These are phyloP conservation scores for Moesziomyces parantarcticus DNA, from an alignment of 1,284 basidiomycete genomes.

Conservation along the genomic window DNA sequence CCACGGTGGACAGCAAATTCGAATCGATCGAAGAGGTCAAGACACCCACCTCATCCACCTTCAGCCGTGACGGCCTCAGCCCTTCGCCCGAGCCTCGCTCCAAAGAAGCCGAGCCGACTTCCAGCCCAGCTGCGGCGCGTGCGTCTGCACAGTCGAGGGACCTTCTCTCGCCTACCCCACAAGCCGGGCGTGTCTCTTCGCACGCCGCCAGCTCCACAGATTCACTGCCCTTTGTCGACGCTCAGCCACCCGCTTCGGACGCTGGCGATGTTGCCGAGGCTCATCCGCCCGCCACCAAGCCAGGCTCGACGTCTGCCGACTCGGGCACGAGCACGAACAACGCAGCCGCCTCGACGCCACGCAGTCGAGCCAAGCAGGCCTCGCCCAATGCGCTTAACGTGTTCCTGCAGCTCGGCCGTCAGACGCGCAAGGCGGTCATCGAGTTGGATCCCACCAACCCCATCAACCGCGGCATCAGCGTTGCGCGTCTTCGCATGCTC, in stretches of 20 bases:
- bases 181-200: constrained; percentile 24
- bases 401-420: constrained; percentile 89
- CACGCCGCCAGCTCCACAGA: constrained; percentile 49
- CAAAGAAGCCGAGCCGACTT: constrained; percentile 3
- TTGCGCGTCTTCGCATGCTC: constrained; percentile 80
- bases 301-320: not conserved
- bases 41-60: constrained; percentile 40
- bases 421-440: constrained; percentile 86
- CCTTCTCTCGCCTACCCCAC: constrained; percentile 18
- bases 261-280: constrained; percentile 11
- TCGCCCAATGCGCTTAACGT: constrained; percentile 68
- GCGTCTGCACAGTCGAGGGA: constrained; percentile 7
- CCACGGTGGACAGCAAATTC: constrained; percentile 28
- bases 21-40: constrained; percentile 52
- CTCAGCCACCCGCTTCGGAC: constrained; percentile 21
- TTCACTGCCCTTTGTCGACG: constrained; percentile 53
- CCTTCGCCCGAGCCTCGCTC: constrained; percentile 16
- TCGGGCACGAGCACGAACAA: not conserved
- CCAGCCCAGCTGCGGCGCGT: constrained; percentile 1
- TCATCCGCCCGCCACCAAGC: not conserved
- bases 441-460: constrained; percentile 69
- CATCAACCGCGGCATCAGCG: constrained; percentile 71
- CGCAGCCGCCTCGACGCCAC: constrained; percentile 5
- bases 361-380: constrained; percentile 10
- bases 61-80: constrained; percentile 13